These are phyloP conservation scores for Batrachochytrium dendrobatidis DNA, from an alignment of 371 early-diverging fungal species.

Conservation along the genomic window DNA sequence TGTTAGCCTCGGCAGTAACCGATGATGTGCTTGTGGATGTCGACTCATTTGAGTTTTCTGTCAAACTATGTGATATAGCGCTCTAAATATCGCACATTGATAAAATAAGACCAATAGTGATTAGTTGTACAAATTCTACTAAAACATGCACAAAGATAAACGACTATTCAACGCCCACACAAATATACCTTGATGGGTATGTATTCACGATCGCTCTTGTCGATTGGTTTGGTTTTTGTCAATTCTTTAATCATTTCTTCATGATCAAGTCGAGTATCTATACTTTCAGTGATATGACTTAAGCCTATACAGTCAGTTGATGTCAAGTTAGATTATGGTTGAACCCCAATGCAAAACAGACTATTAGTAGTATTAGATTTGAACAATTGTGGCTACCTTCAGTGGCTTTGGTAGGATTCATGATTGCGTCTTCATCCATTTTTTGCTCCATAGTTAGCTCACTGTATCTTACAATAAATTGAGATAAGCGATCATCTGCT, in stretches of 20 bases:
- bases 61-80: no score
- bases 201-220: constrained; percentile 30
- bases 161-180: no score
- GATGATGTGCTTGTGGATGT: no score
- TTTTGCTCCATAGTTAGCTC: background rate
- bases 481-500: background rate
- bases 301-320: constrained; percentile 14
- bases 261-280: constrained; percentile 45
- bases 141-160: no score
- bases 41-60: no score
- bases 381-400: no score
- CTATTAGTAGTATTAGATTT: background rate
- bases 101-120: no score
- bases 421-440: background rate
- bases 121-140: no score
- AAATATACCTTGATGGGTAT: constrained; percentile 17
- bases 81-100: no score
- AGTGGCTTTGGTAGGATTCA: background rate
- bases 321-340: background rate
- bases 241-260: constrained; percentile 20
- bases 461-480: background rate
- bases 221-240: constrained; percentile 18
- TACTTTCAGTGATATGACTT: constrained; percentile 39
- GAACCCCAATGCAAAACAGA: background rate
- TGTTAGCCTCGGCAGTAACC: no score